Percentiles rank a stretch among this genome's conserved stretches.
Evolutionary conservation across 225 moss, liverwort and hornwort genomes (phyloP).

Genomic region (Pseudoscleropodium purum): DNA sequence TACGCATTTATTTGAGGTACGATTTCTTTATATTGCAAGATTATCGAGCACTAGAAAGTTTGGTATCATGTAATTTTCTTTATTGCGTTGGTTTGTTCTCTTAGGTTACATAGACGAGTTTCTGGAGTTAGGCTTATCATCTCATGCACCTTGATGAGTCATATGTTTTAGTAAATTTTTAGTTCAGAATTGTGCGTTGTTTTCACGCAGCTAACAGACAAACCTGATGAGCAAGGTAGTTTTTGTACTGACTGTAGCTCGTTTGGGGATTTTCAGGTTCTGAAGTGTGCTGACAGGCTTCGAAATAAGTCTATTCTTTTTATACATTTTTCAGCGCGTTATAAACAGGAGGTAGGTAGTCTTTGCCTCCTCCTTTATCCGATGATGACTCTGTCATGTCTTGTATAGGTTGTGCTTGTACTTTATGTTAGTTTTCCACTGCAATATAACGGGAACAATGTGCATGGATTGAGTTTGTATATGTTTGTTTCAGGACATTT

Average conservation of each 20-base stretch:
- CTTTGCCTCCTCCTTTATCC: neutral
- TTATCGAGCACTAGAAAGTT: neutral
- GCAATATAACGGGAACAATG: neutral
- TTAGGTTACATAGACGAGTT: neutral
- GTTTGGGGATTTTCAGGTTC: conserved; percentile 33
- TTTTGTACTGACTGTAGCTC: neutral
- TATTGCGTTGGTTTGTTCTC: neutral
- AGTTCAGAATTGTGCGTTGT: neutral
- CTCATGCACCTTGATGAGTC: neutral
- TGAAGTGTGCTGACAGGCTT: conserved; percentile 50
- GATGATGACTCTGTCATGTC: neutral
- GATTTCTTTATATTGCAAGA: neutral
- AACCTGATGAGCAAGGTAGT: neutral
- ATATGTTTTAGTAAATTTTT: neutral
- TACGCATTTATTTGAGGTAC: conserved; percentile 81
- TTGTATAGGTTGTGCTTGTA: neutral
- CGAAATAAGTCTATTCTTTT: conserved; percentile 68
- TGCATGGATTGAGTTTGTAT: neutral
- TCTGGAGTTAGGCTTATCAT: neutral
- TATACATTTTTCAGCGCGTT: conserved; percentile 91
- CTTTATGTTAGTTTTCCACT: neutral
- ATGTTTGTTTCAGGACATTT: conserved; percentile 48
- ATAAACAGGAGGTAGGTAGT: conserved; percentile 49
- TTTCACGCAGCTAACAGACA: neutral
- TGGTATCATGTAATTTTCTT: neutral